Percentiles rank a stretch among this genome's conserved stretches.
These are phyloP conservation scores for Dicorynia guianensis DNA, from an alignment of 306 rosid species.

Conservation along the genomic window DNA sequence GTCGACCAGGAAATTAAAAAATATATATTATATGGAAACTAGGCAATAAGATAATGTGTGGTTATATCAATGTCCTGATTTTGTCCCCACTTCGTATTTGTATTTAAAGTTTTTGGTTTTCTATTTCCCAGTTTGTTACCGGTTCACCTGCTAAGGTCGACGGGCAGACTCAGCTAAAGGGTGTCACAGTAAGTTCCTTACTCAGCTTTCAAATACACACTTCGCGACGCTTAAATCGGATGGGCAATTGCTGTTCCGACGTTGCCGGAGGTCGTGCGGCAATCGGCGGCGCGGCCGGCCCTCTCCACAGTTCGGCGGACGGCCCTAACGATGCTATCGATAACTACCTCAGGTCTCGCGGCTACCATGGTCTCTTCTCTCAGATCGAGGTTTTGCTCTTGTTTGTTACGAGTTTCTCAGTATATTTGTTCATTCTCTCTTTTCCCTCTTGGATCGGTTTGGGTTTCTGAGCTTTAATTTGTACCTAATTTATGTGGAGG, in stretches of 20 bases:
- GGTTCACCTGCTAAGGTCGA: constrained; percentile 27
- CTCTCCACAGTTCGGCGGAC: constrained; percentile 44
- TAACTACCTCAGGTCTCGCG: constrained; percentile 72
- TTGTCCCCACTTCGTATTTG: neutral
- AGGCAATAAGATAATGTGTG: neutral
- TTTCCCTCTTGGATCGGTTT: constrained; percentile 5
- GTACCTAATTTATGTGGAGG: neutral
- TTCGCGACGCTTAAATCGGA: constrained; percentile 8
- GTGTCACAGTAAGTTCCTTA: constrained; percentile 31
- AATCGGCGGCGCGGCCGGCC: constrained; percentile 63
- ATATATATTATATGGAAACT: neutral
- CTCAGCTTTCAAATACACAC: neutral
- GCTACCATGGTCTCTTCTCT: constrained; percentile 81
- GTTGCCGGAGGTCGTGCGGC: constrained; percentile 69
- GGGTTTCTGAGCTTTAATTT: constrained; percentile 23
- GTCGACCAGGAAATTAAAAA: too few species aligned
- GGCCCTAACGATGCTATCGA: constrained; percentile 77
- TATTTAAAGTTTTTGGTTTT: neutral
- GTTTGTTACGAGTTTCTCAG: neutral
- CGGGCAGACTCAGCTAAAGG: neutral
- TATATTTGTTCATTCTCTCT: constrained; percentile 1
- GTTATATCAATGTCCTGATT: neutral
- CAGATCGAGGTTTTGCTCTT: constrained; percentile 90
- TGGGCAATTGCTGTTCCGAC: constrained; percentile 98
- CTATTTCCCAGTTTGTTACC: constrained; percentile 1